Base-by-base conservation (phyloP, 1,284 basidiomycete species). In the Cronartium ribicola region DNA sequence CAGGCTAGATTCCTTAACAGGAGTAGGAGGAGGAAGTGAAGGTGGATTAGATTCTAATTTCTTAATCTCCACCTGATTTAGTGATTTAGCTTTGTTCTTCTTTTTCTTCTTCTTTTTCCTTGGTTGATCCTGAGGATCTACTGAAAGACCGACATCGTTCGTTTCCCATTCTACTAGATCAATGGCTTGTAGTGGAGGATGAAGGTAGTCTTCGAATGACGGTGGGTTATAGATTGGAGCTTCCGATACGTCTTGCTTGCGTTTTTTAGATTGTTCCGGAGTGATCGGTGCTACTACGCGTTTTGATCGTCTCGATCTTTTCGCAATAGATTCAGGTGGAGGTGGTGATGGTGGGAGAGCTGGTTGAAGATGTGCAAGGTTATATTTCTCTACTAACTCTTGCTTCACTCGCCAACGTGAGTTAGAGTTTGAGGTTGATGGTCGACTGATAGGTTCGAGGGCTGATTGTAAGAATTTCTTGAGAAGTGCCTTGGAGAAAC, bases 391-490 rank as follows among this genome's bases (percentile, higher is more conserved):
- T 11, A 62, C 40, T 20, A 71, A 5, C 22, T 71, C 61, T 40
- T 57, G 59, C 40, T 62, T 41, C 11, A 71, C 61, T 43, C n/a
- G 11, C 68, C 68, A 71, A 4, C 59, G 44, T 14, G 41, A 61
- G 22, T 63, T 39, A 48, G 55, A 41, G 20, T 62, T n/a, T n/a
- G n/a, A n/a, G n/a, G n/a, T n/a, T n/a, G n/a, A n/a, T 11, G 5
- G 29, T 10, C 44, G 14, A 11, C 60, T 63, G 46, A 22, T 37
- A 11, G 59, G 60, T 55, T 51, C 4, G 41, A 69, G 22, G 11
- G 61, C 13, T 17, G 67, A 69, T 48, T 69, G 68, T 17, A 71
- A 43, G 39, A 71, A 71, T 63, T 46, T 29, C 48, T 63, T 63
- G 4, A 71, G 20, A 39, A 71, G 59, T 20, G 68, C 0, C 43